Conservation (phyloP, 2,329 filamentous ascomycete genomes). For the Dothidotthia symphoricarpi region DNA sequence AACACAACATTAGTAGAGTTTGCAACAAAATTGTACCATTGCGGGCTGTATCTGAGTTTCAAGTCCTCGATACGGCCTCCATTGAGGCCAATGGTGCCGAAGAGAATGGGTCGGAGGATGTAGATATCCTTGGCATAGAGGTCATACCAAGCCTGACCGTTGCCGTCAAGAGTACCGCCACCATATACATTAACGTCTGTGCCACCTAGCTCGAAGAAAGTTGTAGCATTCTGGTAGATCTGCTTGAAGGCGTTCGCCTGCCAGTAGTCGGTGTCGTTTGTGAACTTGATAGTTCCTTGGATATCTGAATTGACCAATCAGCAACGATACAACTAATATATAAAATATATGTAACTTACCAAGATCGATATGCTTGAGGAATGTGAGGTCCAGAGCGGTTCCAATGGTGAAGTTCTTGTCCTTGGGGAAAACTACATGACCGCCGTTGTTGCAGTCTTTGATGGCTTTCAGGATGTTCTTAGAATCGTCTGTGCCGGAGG, state of each 20-base stretch:
- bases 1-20: conserved; percentile 65
- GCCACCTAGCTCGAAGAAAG: conserved; percentile 67
- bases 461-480: conserved; percentile 55
- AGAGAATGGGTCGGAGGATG: conserved; percentile 58
- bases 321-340: background rate
- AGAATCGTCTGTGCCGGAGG: conserved; percentile 51
- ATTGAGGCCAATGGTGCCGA: conserved; percentile 58
- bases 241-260: conserved; percentile 63
- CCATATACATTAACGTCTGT: conserved; percentile 67
- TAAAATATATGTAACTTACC: conserved; percentile 37
- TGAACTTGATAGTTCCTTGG: conserved; percentile 61
- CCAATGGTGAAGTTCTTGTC: conserved; percentile 61
- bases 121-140: conserved; percentile 58
- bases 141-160: conserved; percentile 65
- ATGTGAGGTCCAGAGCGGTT: conserved; percentile 64
- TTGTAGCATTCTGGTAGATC: conserved; percentile 64
- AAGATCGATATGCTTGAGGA: conserved; percentile 62
- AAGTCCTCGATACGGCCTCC: conserved; percentile 60
- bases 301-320: conserved; percentile 46
- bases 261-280: conserved; percentile 68
- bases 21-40: conserved; percentile 65
- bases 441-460: conserved; percentile 61
- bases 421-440: conserved; percentile 58
- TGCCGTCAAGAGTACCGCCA: conserved; percentile 62
- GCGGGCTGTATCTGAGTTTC: conserved; percentile 59